Conservation (phyloP, 257 asterid species). For the Solanum lycopersicoides region DNA sequence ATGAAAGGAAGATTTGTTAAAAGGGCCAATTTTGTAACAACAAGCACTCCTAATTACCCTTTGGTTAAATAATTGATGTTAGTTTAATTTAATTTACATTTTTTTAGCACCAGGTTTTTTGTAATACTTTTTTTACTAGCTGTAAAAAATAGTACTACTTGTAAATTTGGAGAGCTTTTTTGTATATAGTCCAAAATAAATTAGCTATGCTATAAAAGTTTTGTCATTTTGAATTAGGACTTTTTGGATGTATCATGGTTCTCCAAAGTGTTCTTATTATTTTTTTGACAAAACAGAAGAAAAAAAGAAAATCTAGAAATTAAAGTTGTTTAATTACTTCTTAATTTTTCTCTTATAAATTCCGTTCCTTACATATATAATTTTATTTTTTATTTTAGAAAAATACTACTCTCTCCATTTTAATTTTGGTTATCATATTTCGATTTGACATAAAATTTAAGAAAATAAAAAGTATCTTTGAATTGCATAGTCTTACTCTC, state of each 20-base stretch:
- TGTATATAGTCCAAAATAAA: neutral
- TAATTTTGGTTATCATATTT: no score
- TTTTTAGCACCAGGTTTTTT: neutral
- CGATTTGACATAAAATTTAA: neutral
- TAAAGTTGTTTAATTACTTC: neutral
- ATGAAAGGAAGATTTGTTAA: conserved; percentile 97
- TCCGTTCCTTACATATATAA: neutral
- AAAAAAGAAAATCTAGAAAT: neutral
- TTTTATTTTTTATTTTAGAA: no score
- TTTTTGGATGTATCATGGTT: neutral
- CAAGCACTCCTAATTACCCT: conserved; percentile 14
- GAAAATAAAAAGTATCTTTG: no score
- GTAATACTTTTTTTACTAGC: neutral
- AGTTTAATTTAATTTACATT: neutral
- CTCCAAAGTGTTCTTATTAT: neutral
- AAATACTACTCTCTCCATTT: no score
- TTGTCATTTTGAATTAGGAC: neutral
- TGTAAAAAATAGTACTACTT: neutral
- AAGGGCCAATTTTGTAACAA: conserved; percentile 41
- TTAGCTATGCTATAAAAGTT: neutral
- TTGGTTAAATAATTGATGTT: conserved; percentile 20
- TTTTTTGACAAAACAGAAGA: neutral
- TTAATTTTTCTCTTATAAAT: neutral
- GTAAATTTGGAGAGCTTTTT: neutral
- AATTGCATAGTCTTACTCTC: neutral